Conservation (phyloP, 441 rosid species). For the Arabidopsis hybrid region DNA sequence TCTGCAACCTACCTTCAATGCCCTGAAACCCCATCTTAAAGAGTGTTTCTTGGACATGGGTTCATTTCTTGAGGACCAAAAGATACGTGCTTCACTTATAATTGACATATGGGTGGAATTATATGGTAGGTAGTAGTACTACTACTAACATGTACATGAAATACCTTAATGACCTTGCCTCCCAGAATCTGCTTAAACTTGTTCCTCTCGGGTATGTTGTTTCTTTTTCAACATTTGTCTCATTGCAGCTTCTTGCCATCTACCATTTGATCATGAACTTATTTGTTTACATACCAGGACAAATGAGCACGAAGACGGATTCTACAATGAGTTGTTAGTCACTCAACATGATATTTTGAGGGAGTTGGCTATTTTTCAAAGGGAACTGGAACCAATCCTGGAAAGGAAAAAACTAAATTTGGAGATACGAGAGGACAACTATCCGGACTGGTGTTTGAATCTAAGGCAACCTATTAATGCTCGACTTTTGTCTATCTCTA, state of each 20-base stretch:
- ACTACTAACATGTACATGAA: conserved; percentile 17
- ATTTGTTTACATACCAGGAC: conserved; percentile 16
- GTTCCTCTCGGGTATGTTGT: conserved; percentile 33
- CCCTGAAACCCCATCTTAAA: conserved; percentile 33
- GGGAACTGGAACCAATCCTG: conserved; percentile 25
- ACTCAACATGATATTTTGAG: conserved; percentile 76
- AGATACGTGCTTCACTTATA: conserved; percentile 55
- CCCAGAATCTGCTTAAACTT: conserved; percentile 32
- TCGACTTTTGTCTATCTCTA: conserved; percentile 57
- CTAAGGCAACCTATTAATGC: conserved; percentile 42
- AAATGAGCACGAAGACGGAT: conserved; percentile 53
- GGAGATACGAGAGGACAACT: conserved; percentile 42
- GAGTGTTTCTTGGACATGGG: conserved; percentile 78
- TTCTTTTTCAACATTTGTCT: not conserved
- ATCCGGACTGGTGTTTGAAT: conserved; percentile 57
- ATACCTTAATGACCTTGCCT: conserved; percentile 37
- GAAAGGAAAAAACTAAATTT: conserved; percentile 51
- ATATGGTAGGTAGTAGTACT: conserved; percentile 46
- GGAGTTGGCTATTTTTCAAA: conserved; percentile 60
- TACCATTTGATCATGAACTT: not conserved
- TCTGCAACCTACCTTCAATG: conserved; percentile 36
- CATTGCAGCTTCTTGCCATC: not conserved
- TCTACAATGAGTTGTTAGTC: conserved; percentile 53
- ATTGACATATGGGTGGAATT: conserved; percentile 67
- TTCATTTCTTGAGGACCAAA: conserved; percentile 68